These are phyloP conservation scores for Colletotrichum incanum DNA, from an alignment of 2,329 filamentous ascomycete genomes.

Conservation along the genomic window DNA sequence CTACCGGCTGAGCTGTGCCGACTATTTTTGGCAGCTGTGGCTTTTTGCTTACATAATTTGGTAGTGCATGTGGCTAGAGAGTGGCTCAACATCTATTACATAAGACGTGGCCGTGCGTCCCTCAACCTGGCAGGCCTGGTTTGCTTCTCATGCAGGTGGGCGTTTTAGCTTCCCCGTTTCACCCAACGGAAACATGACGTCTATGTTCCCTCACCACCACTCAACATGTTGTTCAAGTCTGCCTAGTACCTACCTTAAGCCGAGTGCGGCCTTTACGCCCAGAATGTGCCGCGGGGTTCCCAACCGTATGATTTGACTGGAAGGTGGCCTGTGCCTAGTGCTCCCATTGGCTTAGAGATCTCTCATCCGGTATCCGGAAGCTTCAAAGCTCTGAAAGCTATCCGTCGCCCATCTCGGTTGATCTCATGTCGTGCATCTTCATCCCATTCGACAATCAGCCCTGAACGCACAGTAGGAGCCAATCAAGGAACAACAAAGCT, in stretches of 20 bases:
- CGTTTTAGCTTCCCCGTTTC: conserved; percentile 28
- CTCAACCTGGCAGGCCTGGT: not conserved
- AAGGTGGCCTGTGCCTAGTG: not conserved
- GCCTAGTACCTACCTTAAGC: not conserved
- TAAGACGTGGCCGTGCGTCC: not conserved
- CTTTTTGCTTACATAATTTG: not conserved
- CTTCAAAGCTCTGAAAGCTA: not conserved
- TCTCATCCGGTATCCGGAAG: not conserved
- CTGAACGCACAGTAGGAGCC: not conserved
- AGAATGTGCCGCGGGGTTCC: not conserved
- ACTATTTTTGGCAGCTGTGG: conserved; percentile 15
- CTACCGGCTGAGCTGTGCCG: not conserved
- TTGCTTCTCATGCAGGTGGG: conserved; percentile 21
- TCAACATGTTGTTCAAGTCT: conserved; percentile 5
- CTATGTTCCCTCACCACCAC: conserved; percentile 4
- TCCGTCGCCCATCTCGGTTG: not conserved
- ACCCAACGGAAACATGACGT: conserved; percentile 40
- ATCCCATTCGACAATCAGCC: not conserved
- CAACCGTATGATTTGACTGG: not conserved
- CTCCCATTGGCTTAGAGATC: not conserved
- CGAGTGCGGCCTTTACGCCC: not conserved
- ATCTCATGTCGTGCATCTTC: not conserved
- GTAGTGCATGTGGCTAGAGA: not conserved
- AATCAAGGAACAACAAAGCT: no score
- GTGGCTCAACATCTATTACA: conserved; percentile 45